Evolutionary conservation across 441 rosid genomes (phyloP).

Genomic region (Raphanus hybrid): DNA sequence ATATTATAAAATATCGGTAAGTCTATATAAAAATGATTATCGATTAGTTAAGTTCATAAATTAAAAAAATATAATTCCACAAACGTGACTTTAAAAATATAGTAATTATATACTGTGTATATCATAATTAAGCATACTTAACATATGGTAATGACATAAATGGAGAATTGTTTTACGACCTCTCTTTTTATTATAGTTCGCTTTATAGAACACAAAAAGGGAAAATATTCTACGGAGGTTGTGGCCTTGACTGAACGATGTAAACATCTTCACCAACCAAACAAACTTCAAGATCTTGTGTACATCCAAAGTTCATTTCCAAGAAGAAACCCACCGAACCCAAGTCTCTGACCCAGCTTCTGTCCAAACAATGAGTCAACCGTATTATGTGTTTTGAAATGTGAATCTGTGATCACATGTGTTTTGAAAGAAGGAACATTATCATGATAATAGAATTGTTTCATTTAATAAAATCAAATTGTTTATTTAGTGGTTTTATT

Average conservation of each 20-base stretch:
- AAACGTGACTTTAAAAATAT: not conserved
- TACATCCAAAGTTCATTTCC: constrained; percentile 87
- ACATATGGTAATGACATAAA: constrained; percentile 5
- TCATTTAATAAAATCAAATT: not conserved
- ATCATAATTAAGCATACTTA: constrained; percentile 25
- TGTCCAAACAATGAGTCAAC: constrained; percentile 67
- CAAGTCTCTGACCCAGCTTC: constrained; percentile 82
- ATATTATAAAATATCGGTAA: not conserved
- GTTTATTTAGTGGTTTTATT: not conserved
- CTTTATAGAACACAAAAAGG: constrained; percentile 13
- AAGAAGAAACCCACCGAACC: constrained; percentile 82
- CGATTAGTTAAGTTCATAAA: not conserved
- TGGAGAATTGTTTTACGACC: constrained; percentile 14
- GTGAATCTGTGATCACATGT: too few relatives aligned
- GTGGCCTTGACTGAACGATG: constrained; percentile 90
- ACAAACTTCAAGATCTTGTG: constrained; percentile 98
- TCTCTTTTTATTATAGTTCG: constrained; percentile 1
- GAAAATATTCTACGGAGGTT: constrained; percentile 55
- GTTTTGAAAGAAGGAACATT: not conserved
- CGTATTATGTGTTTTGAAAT: constrained; percentile 35
- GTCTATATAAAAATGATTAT: not conserved
- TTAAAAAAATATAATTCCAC: not conserved
- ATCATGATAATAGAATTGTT: not conserved
- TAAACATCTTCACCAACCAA: constrained; percentile 81
- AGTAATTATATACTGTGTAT: not conserved